phyloP scores from a whole-genome alignment of 2,329 filamentous ascomycete species.

The Tolypocladium capitatum region DNA sequence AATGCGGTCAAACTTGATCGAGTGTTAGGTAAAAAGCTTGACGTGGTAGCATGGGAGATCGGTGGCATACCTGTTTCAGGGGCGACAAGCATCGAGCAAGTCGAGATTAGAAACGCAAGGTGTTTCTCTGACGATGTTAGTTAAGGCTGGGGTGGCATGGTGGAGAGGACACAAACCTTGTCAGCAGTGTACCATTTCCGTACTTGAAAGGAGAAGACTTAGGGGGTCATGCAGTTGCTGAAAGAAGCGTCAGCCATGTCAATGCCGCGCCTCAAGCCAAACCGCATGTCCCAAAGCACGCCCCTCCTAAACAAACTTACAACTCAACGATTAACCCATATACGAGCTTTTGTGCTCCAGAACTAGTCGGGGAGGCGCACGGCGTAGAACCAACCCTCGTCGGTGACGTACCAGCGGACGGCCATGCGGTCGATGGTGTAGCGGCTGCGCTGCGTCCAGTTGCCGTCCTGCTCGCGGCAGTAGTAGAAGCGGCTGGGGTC shows the following conservation, averaged over 20 bases:
- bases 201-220: background rate
- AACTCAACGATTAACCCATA: background rate
- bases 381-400: slow-evolving; percentile 48
- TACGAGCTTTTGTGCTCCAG: background rate
- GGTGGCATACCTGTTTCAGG: background rate
- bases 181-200: background rate
- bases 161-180: background rate
- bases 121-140: background rate
- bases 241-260: background rate
- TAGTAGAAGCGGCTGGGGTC: slow-evolving; percentile 48
- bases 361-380: slow-evolving; percentile 33
- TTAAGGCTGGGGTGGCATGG: background rate
- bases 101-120: background rate
- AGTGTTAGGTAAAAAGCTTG: background rate
- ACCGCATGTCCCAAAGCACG: background rate
- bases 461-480: slow-evolving; percentile 46
- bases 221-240: background rate
- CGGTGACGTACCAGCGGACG: slow-evolving; percentile 45
- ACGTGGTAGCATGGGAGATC: background rate
- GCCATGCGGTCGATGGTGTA: slow-evolving; percentile 46
- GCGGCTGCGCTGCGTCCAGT: slow-evolving; percentile 45
- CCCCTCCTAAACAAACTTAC: background rate
- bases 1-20: background rate
- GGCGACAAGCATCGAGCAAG: background rate
- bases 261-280: background rate